phyloP scores from a whole-genome alignment of 768 basidiomycete genomes.

The Scleroderma citrinum region DNA sequence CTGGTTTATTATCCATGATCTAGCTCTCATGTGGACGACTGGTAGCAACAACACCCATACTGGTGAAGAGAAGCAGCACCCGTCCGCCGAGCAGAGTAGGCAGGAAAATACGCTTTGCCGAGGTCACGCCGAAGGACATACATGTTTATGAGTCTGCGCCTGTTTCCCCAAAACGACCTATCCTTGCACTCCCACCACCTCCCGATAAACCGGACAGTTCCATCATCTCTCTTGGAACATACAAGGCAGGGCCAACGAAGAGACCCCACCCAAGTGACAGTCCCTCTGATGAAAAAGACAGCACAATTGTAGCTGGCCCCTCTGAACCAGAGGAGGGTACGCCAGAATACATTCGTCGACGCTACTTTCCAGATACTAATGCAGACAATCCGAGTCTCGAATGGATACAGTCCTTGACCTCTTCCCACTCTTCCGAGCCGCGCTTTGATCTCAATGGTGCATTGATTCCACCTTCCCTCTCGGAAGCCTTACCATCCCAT shows the following conservation, averaged over 20 bases:
- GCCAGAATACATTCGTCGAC: slow-evolving; percentile 75
- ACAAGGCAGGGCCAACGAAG: slow-evolving; percentile 21
- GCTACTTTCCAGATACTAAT: slow-evolving; percentile 73
- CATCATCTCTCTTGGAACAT: slow-evolving; percentile 35
- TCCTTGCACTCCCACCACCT: slow-evolving; percentile 49
- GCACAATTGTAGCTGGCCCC: background rate
- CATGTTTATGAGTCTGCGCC: slow-evolving; percentile 82
- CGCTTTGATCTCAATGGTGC: slow-evolving; percentile 74
- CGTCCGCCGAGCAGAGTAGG: slow-evolving; percentile 54
- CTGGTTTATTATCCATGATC: too few species aligned
- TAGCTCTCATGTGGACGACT: background rate
- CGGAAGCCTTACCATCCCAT: slow-evolving; percentile 66
- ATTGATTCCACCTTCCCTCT: slow-evolving; percentile 52
- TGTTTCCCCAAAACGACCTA: slow-evolving; percentile 57
- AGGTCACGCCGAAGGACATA: slow-evolving; percentile 66
- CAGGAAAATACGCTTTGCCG: slow-evolving; percentile 67
- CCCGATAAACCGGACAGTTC: slow-evolving; percentile 20
- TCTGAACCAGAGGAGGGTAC: slow-evolving; percentile 58
- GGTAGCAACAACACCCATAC: slow-evolving; percentile 36
- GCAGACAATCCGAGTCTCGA: slow-evolving; percentile 67
- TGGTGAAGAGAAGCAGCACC: slow-evolving; percentile 44
- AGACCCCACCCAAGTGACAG: slow-evolving; percentile 3
- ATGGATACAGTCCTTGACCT: slow-evolving; percentile 54
- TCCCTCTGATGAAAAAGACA: background rate
- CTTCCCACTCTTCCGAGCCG: slow-evolving; percentile 29